Base-by-base conservation (phyloP, 2,329 filamentous ascomycete genomes). In the Pseudonectria foliicola region DNA sequence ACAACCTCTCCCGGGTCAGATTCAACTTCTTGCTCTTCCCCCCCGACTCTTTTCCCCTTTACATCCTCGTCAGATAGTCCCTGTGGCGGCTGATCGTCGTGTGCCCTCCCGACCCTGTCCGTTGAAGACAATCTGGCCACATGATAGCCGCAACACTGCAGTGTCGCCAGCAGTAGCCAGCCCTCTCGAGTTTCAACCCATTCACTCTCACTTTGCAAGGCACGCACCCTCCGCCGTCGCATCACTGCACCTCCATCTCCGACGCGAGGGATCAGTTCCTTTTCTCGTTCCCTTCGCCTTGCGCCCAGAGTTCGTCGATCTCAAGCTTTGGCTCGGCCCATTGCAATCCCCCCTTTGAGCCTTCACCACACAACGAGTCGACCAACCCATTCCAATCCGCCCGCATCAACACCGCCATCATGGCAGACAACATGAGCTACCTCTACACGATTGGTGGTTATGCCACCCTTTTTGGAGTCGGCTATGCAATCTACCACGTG, bases 401-500 rank as follows among this genome's bases (percentile, higher is more conserved):
- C 21, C 25, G 35, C 10, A 25, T 27, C 25, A 37, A 27, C 26
- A 27, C 31, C 11, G 43, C 23, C 28, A 50, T 31, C 43, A 62
- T 61, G 59, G 44, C 55, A 28, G 57, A 62, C 35, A 53, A 39
- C 37, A 58, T 61, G 53, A 55, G 41, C 40, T 56, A 57, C 29
- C 31, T 62, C 23, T 62, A 60, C 44, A 65, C 61, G 23, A 35
- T 61, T 25, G 52, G 52, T 35, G 59, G 56, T 33, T 66, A 66
- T 39, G 57, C 54, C 43, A 40, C 61, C 31, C 39, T 66, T 7
- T 45, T 61, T 40, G 60, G 55, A 24, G 24, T 64, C 27, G 59
- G 60, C 40, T 61, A 59, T 40, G 44, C 50, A 29, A 34, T 57
- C 29, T 66, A 63, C 40, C 52, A 55, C 5, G 35, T 61, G 11